Evolutionary conservation across 495 filamentous ascomycete genomes (phyloP).

Genomic region (Aspergillus heteromorphus): DNA sequence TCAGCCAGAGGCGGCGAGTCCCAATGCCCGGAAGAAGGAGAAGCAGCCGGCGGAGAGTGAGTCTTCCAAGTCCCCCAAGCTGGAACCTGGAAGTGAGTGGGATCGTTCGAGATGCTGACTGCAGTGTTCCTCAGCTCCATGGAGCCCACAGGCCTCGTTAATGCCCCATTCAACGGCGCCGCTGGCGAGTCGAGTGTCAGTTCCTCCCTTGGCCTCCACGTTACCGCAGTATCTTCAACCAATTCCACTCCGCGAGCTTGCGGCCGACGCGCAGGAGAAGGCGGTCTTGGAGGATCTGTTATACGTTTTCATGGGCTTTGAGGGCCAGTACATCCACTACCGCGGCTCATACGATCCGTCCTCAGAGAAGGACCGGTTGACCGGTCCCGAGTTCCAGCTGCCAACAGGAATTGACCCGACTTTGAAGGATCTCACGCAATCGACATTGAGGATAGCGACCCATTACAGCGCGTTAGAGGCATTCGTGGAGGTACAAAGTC

Average conservation of each 20-base stretch:
- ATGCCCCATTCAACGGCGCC: conserved; percentile 84
- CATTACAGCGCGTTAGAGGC: conserved; percentile 86
- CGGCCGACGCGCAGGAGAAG: conserved; percentile 75
- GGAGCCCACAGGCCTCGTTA: conserved; percentile 79
- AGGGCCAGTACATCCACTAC: conserved; percentile 94
- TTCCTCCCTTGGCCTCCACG: conserved; percentile 69
- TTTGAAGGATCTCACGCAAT: conserved; percentile 75
- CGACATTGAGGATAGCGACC: conserved; percentile 93
- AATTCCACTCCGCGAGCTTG: conserved; percentile 62
- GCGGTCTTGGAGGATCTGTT: conserved; percentile 85
- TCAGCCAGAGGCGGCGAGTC: conserved; percentile 36
- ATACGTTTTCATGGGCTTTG: conserved; percentile 97
- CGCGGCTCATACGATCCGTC: conserved; percentile 71
- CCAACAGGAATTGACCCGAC: conserved; percentile 84
- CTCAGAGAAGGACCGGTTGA: conserved; percentile 77
- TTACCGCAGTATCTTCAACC: conserved; percentile 71
- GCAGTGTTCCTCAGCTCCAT: conserved; percentile 46
- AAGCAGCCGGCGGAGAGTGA: conserved; percentile 33
- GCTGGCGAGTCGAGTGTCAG: conserved; percentile 77
- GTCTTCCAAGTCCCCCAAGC: conserved; percentile 13
- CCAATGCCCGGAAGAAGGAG: conserved; percentile 34
- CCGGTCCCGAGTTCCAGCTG: conserved; percentile 75
- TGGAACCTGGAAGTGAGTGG: neutral
- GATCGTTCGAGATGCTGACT: conserved; percentile 17
- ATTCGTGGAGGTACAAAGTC: conserved; percentile 88